phyloP scores from a whole-genome alignment of 179 eudicot species.

The Drosera spatulata region DNA sequence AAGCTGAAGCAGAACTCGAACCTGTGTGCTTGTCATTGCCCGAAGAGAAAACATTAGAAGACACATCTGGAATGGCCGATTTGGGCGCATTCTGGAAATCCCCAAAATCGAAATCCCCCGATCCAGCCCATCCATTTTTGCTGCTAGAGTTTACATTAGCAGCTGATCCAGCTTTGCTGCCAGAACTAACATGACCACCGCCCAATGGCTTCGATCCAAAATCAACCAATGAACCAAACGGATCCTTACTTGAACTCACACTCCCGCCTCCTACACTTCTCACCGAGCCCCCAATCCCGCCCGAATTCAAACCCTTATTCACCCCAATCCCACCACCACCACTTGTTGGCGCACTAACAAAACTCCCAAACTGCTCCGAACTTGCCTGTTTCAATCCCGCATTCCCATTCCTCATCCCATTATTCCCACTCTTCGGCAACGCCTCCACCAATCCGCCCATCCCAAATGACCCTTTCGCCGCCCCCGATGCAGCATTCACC shows the following conservation, averaged over 20 bases:
- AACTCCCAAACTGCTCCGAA: slow-evolving; percentile 17
- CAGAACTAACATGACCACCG: slow-evolving; percentile 26
- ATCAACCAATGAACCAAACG: slow-evolving; percentile 64
- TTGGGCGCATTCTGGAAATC: slow-evolving; percentile 53
- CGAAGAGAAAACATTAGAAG: slow-evolving; percentile 17
- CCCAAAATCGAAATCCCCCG: slow-evolving; percentile 47
- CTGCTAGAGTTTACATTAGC: too few species aligned
- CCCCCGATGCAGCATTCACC: slow-evolving; percentile 12
- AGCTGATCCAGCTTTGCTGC: slow-evolving; percentile 19
- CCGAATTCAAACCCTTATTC: slow-evolving; percentile 29
- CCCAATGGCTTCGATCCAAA: slow-evolving; percentile 51
- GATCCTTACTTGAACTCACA: slow-evolving; percentile 47
- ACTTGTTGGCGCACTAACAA: slow-evolving; percentile 11
- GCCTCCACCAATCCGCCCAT: slow-evolving; percentile 59
- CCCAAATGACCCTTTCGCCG: slow-evolving; percentile 28
- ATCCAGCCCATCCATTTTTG: too few species aligned
- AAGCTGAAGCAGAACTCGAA: slow-evolving; percentile 16
- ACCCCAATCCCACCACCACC: slow-evolving; percentile 16
- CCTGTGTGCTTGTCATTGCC: slow-evolving; percentile 16
- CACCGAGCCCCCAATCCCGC: slow-evolving; percentile 33
- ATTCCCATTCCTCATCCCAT: slow-evolving; percentile 13
- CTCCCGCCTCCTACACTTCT: slow-evolving; percentile 29
- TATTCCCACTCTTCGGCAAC: slow-evolving; percentile 37
- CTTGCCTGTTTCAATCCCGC: slow-evolving; percentile 19
- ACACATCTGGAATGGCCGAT: slow-evolving; percentile 17